These are phyloP conservation scores for Neurospora africana DNA, from an alignment of 495 filamentous ascomycete genomes.

Conservation along the genomic window DNA sequence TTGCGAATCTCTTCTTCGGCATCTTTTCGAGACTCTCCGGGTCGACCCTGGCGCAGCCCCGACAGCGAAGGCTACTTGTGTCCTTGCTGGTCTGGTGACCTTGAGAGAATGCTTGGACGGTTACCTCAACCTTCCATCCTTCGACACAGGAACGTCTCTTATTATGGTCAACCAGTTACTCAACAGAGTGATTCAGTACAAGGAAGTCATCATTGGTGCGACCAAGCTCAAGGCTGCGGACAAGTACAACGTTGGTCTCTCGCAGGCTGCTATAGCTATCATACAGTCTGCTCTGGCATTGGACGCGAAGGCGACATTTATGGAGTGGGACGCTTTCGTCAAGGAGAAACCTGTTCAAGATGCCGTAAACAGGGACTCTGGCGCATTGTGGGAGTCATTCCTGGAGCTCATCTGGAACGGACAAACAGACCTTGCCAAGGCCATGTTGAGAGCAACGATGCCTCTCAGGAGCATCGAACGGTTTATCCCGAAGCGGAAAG, in stretches of 20 bases:
- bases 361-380: slow-evolving; percentile 52
- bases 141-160: slow-evolving; percentile 36
- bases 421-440: slow-evolving; percentile 54
- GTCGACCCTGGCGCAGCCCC: slow-evolving; percentile 23
- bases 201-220: slow-evolving; percentile 32
- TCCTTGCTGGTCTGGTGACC: slow-evolving; percentile 35
- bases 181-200: slow-evolving; percentile 37
- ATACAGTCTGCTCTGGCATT: slow-evolving; percentile 60
- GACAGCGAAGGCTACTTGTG: slow-evolving; percentile 33
- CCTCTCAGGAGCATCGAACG: slow-evolving; percentile 62
- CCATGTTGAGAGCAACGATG: slow-evolving; percentile 58
- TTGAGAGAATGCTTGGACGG: slow-evolving; percentile 35
- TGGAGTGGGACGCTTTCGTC: slow-evolving; percentile 58
- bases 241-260: slow-evolving; percentile 30
- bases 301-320: slow-evolving; percentile 62
- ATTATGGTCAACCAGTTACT: slow-evolving; percentile 43
- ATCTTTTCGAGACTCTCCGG: slow-evolving; percentile 60
- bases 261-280: slow-evolving; percentile 45
- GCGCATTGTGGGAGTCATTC: slow-evolving; percentile 66
- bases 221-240: slow-evolving; percentile 27
- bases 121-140: slow-evolving; percentile 28
- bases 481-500: slow-evolving; percentile 43
- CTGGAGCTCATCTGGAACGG: slow-evolving; percentile 54
- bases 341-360: slow-evolving; percentile 51
- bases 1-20: slow-evolving; percentile 57